phyloP scores from a whole-genome alignment of 2,329 filamentous ascomycete genomes.

The Fusarium verticillioides region DNA sequence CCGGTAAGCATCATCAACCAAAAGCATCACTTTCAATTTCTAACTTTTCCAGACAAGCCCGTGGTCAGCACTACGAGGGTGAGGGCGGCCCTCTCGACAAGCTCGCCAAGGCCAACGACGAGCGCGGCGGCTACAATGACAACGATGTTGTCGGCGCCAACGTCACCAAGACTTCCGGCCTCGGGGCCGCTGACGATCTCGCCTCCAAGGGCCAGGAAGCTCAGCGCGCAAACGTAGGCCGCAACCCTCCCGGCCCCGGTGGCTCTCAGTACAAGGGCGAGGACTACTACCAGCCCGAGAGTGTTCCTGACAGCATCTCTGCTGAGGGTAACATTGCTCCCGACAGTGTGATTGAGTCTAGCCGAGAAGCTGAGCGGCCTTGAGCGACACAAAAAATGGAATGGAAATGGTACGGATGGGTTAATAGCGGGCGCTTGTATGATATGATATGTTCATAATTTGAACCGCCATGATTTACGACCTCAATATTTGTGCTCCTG shows the following conservation, averaged over 20 bases:
- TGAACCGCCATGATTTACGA: conserved; percentile 26
- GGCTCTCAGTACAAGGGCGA: conserved; percentile 55
- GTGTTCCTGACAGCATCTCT: conserved; percentile 55
- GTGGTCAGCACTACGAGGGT: conserved; percentile 57
- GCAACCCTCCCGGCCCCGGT: conserved; percentile 48
- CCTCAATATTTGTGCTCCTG: neutral
- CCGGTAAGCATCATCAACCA: conserved; percentile 48
- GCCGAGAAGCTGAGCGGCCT: conserved; percentile 40
- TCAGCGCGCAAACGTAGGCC: conserved; percentile 52
- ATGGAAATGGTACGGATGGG: neutral
- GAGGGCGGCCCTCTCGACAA: conserved; percentile 57
- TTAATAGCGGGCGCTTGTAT: conserved; percentile 21
- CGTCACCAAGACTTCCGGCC: conserved; percentile 39
- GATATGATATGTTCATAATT: conserved; percentile 23
- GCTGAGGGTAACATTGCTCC: conserved; percentile 56
- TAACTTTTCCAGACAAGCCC: conserved; percentile 53
- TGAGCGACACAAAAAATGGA: neutral
- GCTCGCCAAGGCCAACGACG: conserved; percentile 37
- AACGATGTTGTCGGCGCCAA: conserved; percentile 49
- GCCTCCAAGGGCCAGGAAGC: conserved; percentile 52
- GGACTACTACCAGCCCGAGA: conserved; percentile 55
- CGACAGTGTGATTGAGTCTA: conserved; percentile 53
- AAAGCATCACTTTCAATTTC: neutral
- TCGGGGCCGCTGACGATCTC: conserved; percentile 44
- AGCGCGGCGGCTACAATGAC: conserved; percentile 53